These are phyloP conservation scores for Cryptococcus sp. DNA, from an alignment of 1,284 basidiomycete genomes.

Conservation along the genomic window DNA sequence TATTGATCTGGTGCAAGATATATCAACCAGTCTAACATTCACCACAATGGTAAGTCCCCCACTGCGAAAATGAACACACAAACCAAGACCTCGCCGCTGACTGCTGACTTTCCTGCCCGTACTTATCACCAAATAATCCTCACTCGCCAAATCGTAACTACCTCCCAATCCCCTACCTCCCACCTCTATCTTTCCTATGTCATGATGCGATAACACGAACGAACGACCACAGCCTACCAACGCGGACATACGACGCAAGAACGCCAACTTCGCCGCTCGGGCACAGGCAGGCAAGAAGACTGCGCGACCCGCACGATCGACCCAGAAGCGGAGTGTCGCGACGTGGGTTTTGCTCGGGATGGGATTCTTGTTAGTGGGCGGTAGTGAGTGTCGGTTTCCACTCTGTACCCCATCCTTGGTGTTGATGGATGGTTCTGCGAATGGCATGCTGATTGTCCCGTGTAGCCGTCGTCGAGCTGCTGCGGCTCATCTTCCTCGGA, in stretches of 20 bases:
- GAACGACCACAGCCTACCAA: slow-evolving; percentile 38
- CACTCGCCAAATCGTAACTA: no score
- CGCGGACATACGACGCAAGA: slow-evolving; percentile 50
- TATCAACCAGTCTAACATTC: no score
- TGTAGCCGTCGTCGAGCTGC: slow-evolving; percentile 45
- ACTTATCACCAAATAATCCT: no score
- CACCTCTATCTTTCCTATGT: no score
- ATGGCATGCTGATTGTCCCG: background rate
- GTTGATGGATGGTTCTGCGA: background rate
- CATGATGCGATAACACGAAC: no score
- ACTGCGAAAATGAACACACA: no score
- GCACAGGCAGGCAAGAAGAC: slow-evolving; percentile 48
- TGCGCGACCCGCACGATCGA: slow-evolving; percentile 37
- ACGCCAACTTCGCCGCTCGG: slow-evolving; percentile 48
- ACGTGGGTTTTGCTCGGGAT: slow-evolving; percentile 46
- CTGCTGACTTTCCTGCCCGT: no score
- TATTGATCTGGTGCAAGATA: no score
- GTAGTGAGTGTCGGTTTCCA: slow-evolving; percentile 52
- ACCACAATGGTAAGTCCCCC: no score
- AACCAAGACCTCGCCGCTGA: no score
- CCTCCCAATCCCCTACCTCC: no score
- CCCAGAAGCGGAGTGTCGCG: slow-evolving; percentile 30
- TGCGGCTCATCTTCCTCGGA: slow-evolving; percentile 42
- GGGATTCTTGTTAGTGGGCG: slow-evolving; percentile 47
- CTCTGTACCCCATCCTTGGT: no score